A percentile compares a stretch with the other conserved stretches of the same genome.
phyloP scores from a whole-genome alignment of 345 rosid genomes.

The Arabidopsis arenosa region DNA sequence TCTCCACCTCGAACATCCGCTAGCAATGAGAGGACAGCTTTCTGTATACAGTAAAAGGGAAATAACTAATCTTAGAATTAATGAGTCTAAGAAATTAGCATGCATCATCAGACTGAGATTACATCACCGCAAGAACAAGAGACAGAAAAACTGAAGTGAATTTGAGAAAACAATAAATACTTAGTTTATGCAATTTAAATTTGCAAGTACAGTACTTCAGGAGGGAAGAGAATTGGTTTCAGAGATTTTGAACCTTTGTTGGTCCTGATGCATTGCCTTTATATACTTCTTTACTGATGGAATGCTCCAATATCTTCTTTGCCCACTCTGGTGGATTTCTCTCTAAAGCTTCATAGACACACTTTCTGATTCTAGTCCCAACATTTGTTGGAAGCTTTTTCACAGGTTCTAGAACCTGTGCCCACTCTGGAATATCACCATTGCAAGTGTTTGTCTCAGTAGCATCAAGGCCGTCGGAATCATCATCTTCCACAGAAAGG shows the following conservation, averaged over 20 bases:
- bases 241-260: slow-evolving; percentile 69
- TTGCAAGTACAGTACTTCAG: slow-evolving; percentile 23
- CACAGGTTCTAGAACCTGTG: slow-evolving; percentile 79
- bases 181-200: slow-evolving; percentile 29
- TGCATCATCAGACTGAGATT: slow-evolving; percentile 24
- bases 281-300: slow-evolving; percentile 94
- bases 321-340: slow-evolving; percentile 98
- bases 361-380: slow-evolving; percentile 94
- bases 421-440: slow-evolving; percentile 85
- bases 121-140: slow-evolving; percentile 24
- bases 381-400: slow-evolving; percentile 98
- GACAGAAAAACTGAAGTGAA: slow-evolving; percentile 14
- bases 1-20: slow-evolving; percentile 63
- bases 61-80: slow-evolving; percentile 22
- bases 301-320: slow-evolving; percentile 75
- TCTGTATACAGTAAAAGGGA: slow-evolving; percentile 65
- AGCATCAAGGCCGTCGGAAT: slow-evolving; percentile 54
- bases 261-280: slow-evolving; percentile 99
- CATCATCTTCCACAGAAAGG: slow-evolving; percentile 74
- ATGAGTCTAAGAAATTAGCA: slow-evolving; percentile 20
- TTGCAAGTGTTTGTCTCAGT: slow-evolving; percentile 59
- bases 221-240: slow-evolving; percentile 38
- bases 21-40: slow-evolving; percentile 94
- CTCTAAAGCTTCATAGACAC: slow-evolving; percentile 81
- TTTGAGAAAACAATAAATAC: slow-evolving; percentile 14